Evolutionary conservation across 2,329 filamentous ascomycete genomes (phyloP), one percentile per base, ranked within the genome.

Genomic region (Penicillium sp.): DNA sequence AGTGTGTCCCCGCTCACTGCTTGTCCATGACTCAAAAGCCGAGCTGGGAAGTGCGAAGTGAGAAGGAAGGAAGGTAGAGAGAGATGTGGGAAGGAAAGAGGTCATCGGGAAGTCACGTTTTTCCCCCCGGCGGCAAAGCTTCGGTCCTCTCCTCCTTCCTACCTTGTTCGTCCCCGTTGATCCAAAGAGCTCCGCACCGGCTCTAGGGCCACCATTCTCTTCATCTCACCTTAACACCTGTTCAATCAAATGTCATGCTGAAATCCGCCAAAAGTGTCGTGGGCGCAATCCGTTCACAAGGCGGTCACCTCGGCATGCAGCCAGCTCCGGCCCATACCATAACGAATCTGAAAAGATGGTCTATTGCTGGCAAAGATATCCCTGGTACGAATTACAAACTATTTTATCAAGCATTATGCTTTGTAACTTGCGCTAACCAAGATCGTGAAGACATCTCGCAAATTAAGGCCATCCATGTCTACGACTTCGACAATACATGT

Each of bases 401-500:
- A 7, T 18, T 40, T 14, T 40, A n/a, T 18, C 35, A 20, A n/a
- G 2, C 35, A 40, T 7, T 18, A n/a, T 9, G 35, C 35, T 40
- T 40, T 40, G 35, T 47, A 16, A 47, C 16, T 18, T 30, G 51
- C 21, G 42, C 21, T n/a, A 23, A 55, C 21, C 33, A 55, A 62
- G 6, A 20, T 30, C 16, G 16, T 47, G 24, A 61, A 83, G 82
- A 83, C 30, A 80, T 85, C 11, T 79, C 88, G 43, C 79, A 84
- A 55, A 87, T 97, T 73, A 90, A 84, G 70, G 77, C 85, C 8
- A 85, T 99, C 52, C 93, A 97, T 69, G 83, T 99, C 64, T 97
- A 97, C 77, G 94, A 99, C 73, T 99, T 97, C 72, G 94, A 99
- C 74, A 97, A 99, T 69, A 97, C 93, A 38, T 77, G 90, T 93